A percentile compares a stretch with the other conserved stretches of the same genome.
phyloP scores from a whole-genome alignment of 306 rosid genomes.

The Citrullus amarus region DNA sequence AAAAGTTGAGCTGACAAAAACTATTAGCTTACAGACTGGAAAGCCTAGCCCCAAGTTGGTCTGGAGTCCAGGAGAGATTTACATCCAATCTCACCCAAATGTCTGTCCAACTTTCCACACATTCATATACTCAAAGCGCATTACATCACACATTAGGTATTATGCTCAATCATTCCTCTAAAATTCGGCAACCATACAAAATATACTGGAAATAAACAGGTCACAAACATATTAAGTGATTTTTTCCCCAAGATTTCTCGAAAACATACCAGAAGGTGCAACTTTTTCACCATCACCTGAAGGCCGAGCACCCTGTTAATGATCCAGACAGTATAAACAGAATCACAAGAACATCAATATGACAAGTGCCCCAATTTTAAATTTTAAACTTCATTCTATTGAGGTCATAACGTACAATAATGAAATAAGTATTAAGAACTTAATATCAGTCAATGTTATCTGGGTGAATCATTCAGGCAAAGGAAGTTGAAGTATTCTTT shows the following conservation, averaged over 20 bases:
- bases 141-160: background rate
- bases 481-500: background rate
- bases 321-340: constrained; percentile 1
- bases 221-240: background rate
- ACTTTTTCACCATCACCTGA: constrained; percentile 17
- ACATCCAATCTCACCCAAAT: background rate
- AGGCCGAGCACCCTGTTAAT: constrained; percentile 25
- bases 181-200: background rate
- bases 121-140: background rate
- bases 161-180: background rate
- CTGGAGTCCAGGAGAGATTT: background rate
- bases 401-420: background rate
- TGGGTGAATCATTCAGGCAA: background rate
- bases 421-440: background rate
- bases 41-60: background rate
- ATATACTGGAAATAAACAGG: background rate
- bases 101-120: background rate
- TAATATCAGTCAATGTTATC: background rate
- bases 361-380: background rate
- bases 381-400: background rate
- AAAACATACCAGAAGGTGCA: constrained; percentile 21
- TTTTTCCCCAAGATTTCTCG: background rate
- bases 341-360: background rate
- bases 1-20: background rate
- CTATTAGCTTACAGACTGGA: background rate